Evolutionary conservation across 2,329 filamentous ascomycete species (phyloP).

Genomic region (Nemania sp.): DNA sequence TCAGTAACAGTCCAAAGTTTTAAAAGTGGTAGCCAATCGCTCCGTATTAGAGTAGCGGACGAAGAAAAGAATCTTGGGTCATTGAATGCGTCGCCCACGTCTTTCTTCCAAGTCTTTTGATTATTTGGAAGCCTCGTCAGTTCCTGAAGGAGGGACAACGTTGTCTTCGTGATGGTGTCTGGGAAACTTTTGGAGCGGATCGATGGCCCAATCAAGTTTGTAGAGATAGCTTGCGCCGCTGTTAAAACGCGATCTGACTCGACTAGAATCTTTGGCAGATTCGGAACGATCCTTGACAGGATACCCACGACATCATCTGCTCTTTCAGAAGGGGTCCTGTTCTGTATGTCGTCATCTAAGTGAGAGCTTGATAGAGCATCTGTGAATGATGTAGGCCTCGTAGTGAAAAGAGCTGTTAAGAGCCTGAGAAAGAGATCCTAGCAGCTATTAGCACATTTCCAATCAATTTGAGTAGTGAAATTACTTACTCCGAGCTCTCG

Average conservation of each 20-base stretch:
- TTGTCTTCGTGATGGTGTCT: slow-evolving; percentile 79
- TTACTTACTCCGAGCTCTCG: slow-evolving; percentile 84
- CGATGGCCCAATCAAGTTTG: slow-evolving; percentile 83
- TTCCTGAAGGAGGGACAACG: slow-evolving; percentile 79
- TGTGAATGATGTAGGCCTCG: slow-evolving; percentile 79
- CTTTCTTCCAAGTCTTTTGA: slow-evolving; percentile 93
- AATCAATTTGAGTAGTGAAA: slow-evolving; percentile 39
- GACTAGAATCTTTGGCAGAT: slow-evolving; percentile 83
- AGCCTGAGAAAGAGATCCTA: slow-evolving; percentile 90
- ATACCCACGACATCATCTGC: slow-evolving; percentile 84
- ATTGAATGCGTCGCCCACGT: slow-evolving; percentile 91
- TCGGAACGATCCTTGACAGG: slow-evolving; percentile 81
- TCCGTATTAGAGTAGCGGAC: slow-evolving; percentile 71
- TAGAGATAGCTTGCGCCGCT: slow-evolving; percentile 83
- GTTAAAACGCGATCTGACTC: slow-evolving; percentile 85
- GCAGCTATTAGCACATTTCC: slow-evolving; percentile 46
- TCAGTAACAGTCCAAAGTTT: slow-evolving; percentile 87
- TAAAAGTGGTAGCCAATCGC: slow-evolving; percentile 84
- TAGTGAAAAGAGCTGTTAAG: slow-evolving; percentile 93
- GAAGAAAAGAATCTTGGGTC: slow-evolving; percentile 87
- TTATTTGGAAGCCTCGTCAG: slow-evolving; percentile 81
- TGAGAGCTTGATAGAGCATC: slow-evolving; percentile 60
- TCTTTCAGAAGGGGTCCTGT: slow-evolving; percentile 58
- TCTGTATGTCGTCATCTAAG: slow-evolving; percentile 55
- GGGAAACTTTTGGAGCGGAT: slow-evolving; percentile 89